Evolutionary conservation across 2,329 filamentous ascomycete species (phyloP).

Genomic region (Pseudogymnoascus verrucosus): DNA sequence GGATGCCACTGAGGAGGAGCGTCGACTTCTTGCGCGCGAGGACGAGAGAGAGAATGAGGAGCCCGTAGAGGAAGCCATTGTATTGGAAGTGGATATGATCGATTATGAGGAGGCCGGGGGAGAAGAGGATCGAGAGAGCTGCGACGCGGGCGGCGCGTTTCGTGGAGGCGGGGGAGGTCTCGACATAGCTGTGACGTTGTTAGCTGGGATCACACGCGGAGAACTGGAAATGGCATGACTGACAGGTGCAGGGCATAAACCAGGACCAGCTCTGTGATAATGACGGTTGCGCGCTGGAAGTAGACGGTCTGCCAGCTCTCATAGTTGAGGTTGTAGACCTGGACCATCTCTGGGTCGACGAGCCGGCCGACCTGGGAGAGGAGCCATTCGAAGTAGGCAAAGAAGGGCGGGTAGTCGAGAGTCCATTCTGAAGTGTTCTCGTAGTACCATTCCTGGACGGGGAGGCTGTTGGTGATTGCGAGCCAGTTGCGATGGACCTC

Average conservation of each 20-base stretch:
- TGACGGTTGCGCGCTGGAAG: slow-evolving; percentile 86
- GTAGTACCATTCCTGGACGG: slow-evolving; percentile 86
- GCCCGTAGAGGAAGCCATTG: slow-evolving; percentile 92
- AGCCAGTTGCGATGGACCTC: slow-evolving; percentile 99
- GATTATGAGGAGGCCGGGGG: slow-evolving; percentile 89
- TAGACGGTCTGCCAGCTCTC: slow-evolving; percentile 90
- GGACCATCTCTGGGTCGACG: slow-evolving; percentile 73
- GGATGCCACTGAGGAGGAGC: slow-evolving; percentile 67
- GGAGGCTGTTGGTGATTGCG: slow-evolving; percentile 84
- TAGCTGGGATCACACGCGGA: not conserved
- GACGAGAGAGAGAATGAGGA: slow-evolving; percentile 79
- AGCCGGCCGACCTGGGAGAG: slow-evolving; percentile 73
- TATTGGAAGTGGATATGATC: slow-evolving; percentile 99
- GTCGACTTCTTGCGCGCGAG: slow-evolving; percentile 69
- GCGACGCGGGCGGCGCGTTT: slow-evolving; percentile 75
- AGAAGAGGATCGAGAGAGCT: slow-evolving; percentile 82
- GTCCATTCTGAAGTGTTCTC: slow-evolving; percentile 99
- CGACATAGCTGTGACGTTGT: slow-evolving; percentile 54
- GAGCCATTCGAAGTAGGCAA: slow-evolving; percentile 92
- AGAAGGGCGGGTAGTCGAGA: slow-evolving; percentile 96
- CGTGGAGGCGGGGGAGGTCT: slow-evolving; percentile 55
- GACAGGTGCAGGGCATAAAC: slow-evolving; percentile 75
- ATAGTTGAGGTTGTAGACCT: slow-evolving; percentile 72
- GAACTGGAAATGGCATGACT: slow-evolving; percentile 17
- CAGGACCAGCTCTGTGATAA: slow-evolving; percentile 75